phyloP scores from a whole-genome alignment of 1,139 yeast genomes.

The Insectozyma bohioensis region DNA sequence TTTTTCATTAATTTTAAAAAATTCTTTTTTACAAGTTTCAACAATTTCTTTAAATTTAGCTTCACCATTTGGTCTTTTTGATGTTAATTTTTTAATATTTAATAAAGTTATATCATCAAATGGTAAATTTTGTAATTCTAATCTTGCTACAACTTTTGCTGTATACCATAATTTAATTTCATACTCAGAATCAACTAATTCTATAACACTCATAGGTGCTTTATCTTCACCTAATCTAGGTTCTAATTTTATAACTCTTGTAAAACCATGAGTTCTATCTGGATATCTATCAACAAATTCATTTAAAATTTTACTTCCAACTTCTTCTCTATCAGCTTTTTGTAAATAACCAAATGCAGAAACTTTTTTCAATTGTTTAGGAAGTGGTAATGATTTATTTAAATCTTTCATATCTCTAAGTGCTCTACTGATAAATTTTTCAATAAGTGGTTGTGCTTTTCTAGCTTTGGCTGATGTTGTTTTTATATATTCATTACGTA shows the following conservation, averaged over 20 bases:
- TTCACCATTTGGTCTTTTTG: slow-evolving; percentile 50
- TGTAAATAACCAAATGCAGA: slow-evolving; percentile 37
- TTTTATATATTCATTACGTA: slow-evolving; percentile 47
- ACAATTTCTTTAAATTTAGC: slow-evolving; percentile 60
- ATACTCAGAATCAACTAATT: slow-evolving; percentile 72
- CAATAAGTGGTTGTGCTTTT: slow-evolving; percentile 46
- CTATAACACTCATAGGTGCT: slow-evolving; percentile 88
- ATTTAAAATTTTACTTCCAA: slow-evolving; percentile 58
- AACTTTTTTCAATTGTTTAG: slow-evolving; percentile 21
- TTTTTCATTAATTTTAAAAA: slow-evolving; percentile 42
- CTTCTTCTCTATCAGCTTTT: slow-evolving; percentile 38
- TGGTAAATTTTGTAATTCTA: slow-evolving; percentile 64
- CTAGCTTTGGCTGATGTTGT: slow-evolving; percentile 49
- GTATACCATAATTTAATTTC: slow-evolving; percentile 77
- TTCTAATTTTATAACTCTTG: slow-evolving; percentile 81
- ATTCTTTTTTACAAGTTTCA: slow-evolving; percentile 58
- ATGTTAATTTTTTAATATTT: slow-evolving; percentile 54
- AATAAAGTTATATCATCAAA: slow-evolving; percentile 58
- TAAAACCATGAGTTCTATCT: slow-evolving; percentile 74
- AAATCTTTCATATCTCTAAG: slow-evolving; percentile 21
- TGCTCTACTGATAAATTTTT: slow-evolving; percentile 37
- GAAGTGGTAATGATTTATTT: slow-evolving; percentile 16
- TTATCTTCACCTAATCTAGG: slow-evolving; percentile 83
- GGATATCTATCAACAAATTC: slow-evolving; percentile 66
- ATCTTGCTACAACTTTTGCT: slow-evolving; percentile 79